phyloP scores from a whole-genome alignment of 441 rosid genomes.

The Corymbia calophylla region DNA sequence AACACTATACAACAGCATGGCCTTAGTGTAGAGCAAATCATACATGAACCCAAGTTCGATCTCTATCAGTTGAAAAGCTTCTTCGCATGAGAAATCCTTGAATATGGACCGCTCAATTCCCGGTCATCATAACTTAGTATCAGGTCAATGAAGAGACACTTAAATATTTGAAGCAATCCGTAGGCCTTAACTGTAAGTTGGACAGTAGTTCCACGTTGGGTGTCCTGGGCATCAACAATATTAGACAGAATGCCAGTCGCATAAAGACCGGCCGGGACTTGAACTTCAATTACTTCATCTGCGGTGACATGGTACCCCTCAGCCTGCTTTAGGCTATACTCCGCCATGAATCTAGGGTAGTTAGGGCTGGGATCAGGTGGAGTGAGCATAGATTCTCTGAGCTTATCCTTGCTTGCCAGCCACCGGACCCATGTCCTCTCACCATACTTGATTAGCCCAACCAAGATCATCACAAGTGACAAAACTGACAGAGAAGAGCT shows the following conservation, averaged over 20 bases:
- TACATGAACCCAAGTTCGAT: constrained; percentile 1
- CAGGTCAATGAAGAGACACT: constrained; percentile 34
- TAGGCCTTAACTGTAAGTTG: constrained; percentile 8
- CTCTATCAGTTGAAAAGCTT: constrained; percentile 19
- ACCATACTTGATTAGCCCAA: constrained; percentile 22
- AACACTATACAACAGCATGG: not conserved
- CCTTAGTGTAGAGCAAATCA: constrained; percentile 1
- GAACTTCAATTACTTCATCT: not conserved
- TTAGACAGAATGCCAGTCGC: not conserved
- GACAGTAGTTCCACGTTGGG: not conserved
- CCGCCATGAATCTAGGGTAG: constrained; percentile 10
- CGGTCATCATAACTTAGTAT: constrained; percentile 30
- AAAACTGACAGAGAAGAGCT: constrained; percentile 1
- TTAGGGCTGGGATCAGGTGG: constrained; percentile 13
- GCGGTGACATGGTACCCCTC: constrained; percentile 7
- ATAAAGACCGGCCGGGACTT: not conserved
- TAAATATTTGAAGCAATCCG: constrained; percentile 22
- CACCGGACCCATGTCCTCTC: constrained; percentile 22
- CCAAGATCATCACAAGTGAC: constrained; percentile 6
- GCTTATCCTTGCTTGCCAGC: constrained; percentile 16
- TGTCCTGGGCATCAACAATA: not conserved
- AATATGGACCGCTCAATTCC: constrained; percentile 21
- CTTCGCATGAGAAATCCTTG: not conserved
- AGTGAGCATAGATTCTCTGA: constrained; percentile 11
- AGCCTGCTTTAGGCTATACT: not conserved